Percentiles rank a stretch among this genome's conserved stretches.
phyloP scores from a whole-genome alignment of 2,329 filamentous ascomycete genomes.

The Alternaria hordeiaustralica region DNA sequence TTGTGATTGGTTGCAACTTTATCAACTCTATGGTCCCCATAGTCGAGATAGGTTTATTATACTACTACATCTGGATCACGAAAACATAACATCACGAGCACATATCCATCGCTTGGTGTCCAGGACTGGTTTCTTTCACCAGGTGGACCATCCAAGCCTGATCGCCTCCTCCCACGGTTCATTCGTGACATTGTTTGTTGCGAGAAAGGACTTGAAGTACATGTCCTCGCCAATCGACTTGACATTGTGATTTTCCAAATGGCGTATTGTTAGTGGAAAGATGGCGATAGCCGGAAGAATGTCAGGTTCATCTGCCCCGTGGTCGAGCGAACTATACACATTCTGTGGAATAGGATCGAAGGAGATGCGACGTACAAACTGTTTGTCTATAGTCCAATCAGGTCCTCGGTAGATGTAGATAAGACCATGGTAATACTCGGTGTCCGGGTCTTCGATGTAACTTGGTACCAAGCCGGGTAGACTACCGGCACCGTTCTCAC shows the following conservation, averaged over 20 bases:
- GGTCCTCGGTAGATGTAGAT: neutral
- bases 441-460: slow-evolving; percentile 6
- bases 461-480: slow-evolving; percentile 5
- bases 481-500: neutral
- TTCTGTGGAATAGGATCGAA: neutral
- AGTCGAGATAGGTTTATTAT: too few relatives aligned
- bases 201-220: too few relatives aligned
- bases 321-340: neutral
- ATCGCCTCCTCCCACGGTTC: neutral
- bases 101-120: too few relatives aligned
- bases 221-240: too few relatives aligned
- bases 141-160: neutral
- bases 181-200: neutral
- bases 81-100: too few relatives aligned
- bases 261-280: too few relatives aligned
- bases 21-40: too few relatives aligned
- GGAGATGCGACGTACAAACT: neutral
- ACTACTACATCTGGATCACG: too few relatives aligned
- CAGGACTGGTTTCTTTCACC: neutral
- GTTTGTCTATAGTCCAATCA: neutral
- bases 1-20: too few relatives aligned
- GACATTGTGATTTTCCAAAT: too few relatives aligned
- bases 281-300: neutral
- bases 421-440: slow-evolving; percentile 7
- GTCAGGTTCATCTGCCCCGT: too few relatives aligned